phyloP scores from a whole-genome alignment of 2,329 filamentous ascomycete species.

The Aureobasidium sp. region DNA sequence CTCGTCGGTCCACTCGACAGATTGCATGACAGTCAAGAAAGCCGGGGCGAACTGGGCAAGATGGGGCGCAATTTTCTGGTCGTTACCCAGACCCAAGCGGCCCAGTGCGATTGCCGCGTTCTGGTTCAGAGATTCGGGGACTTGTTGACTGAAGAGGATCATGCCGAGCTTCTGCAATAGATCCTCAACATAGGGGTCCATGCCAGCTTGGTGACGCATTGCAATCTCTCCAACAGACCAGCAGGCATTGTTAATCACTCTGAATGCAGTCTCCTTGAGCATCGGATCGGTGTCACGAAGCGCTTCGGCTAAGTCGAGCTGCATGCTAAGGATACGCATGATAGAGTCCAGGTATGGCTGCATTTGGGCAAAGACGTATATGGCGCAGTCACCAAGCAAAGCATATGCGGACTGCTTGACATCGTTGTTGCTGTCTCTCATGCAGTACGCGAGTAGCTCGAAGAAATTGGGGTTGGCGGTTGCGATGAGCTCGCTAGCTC shows the following conservation, averaged over 20 bases:
- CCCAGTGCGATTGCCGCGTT: slow-evolving; percentile 93
- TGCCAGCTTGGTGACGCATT: slow-evolving; percentile 61
- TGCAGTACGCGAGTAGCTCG: slow-evolving; percentile 79
- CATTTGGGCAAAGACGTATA: slow-evolving; percentile 79
- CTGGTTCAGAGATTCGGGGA: slow-evolving; percentile 80
- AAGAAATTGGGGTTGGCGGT: slow-evolving; percentile 77
- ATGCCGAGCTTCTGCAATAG: slow-evolving; percentile 68
- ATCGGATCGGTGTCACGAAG: slow-evolving; percentile 62
- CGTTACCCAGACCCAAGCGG: slow-evolving; percentile 71
- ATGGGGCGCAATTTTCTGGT: slow-evolving; percentile 67
- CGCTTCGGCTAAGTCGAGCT: slow-evolving; percentile 68
- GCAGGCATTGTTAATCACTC: slow-evolving; percentile 95
- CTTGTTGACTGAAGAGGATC: slow-evolving; percentile 76
- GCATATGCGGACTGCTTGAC: slow-evolving; percentile 95
- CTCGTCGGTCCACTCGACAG: slow-evolving; percentile 81
- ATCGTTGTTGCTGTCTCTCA: slow-evolving; percentile 85
- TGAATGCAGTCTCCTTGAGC: slow-evolving; percentile 54
- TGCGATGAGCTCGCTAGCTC: slow-evolving; percentile 68
- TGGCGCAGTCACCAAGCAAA: slow-evolving; percentile 86
- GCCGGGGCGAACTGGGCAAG: slow-evolving; percentile 71
- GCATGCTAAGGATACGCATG: slow-evolving; percentile 72
- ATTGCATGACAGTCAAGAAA: slow-evolving; percentile 73
- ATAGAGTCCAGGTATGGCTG: slow-evolving; percentile 64
- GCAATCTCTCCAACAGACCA: slow-evolving; percentile 94
- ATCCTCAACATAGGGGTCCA: slow-evolving; percentile 68